A percentile compares a stretch with the other conserved stretches of the same genome.
Conservation (phyloP, 805 yeast species). For the Kazachstania taianensis region DNA sequence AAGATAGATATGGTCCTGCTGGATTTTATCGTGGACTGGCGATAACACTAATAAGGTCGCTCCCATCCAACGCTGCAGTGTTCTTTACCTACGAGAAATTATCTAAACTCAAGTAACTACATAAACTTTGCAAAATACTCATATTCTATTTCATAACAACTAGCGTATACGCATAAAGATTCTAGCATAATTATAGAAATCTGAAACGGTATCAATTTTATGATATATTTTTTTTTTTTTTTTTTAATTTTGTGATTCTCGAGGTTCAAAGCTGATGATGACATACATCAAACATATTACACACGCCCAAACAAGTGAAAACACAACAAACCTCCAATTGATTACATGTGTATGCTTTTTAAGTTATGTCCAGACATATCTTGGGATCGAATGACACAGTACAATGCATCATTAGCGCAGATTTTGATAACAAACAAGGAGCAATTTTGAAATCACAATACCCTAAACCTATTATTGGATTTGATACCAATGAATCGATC, state of each 20-base stretch:
- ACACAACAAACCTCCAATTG: not conserved
- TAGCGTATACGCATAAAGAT: no score
- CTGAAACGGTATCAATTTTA: no score
- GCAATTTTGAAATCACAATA: constrained; percentile 52
- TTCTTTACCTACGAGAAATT: constrained; percentile 63
- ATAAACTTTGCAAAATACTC: no score
- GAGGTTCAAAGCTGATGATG: no score
- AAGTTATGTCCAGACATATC: no score
- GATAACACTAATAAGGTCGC: constrained; percentile 67
- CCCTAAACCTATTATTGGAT: constrained; percentile 33
- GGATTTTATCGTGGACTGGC: constrained; percentile 80
- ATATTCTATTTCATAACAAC: no score
- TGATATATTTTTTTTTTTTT: no score
- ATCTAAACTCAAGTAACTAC: not conserved
- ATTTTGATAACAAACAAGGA: constrained; percentile 72
- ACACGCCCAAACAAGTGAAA: no score
- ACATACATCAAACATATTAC: no score
- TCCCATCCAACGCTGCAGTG: constrained; percentile 84
- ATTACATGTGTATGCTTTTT: not conserved
- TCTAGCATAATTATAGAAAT: no score
- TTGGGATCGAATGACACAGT: constrained; percentile 28
- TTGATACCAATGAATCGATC: not conserved
- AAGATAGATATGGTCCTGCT: constrained; percentile 49
- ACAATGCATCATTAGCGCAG: constrained; percentile 56
- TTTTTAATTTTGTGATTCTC: no score